Base-by-base conservation (phyloP, 31 red algal species). In the Odonthalia washingtoniensis region DNA sequence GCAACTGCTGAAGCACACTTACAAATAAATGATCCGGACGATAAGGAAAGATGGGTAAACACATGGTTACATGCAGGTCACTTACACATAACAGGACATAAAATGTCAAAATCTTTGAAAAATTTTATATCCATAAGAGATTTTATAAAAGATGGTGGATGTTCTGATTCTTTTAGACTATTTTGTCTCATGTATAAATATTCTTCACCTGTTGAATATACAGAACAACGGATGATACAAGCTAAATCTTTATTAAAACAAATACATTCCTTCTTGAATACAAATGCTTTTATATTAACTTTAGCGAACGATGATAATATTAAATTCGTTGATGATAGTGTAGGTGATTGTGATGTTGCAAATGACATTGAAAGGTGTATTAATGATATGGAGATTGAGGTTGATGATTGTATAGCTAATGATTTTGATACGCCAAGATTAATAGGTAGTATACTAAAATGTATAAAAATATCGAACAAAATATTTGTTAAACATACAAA, bases 61-160 rank as follows among this genome's bases (percentile, higher is more conserved):
- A 86, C 87, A 38, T 94, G 96, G 96, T 68, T 98, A 52, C 96
- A 97, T 91, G 91, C 44, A 1, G 88, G 85, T 37, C 79, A 87
- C 36, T 49, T 94, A 12, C 77, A 89, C 41, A 75, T 77, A 21
- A 63, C 65, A 6, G 85, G 91, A 75, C 78, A 86, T 66, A 98
- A 98, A 75, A 94, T 98, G 96, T 88, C 88, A 37, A 98, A 98
- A 79, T 92, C 88, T n/a, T 52, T 88, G 4, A 86, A 90, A 64
- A 92, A 98, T 73, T 88, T 89, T 67, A 64, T 91, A 38, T 82
- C 74, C 18, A 80, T 97, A 5, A 57, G 92, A 40, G 87, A 91
- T 40, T 95, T 83, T 76, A 42, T 95, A 21, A 17, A 88, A 34
- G 27, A 84, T 18, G 91, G 87, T 41, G 87, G 91, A 14, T 87